phyloP scores from a whole-genome alignment of 106 monocot genomes.

The Apostasia shenzhenica region DNA sequence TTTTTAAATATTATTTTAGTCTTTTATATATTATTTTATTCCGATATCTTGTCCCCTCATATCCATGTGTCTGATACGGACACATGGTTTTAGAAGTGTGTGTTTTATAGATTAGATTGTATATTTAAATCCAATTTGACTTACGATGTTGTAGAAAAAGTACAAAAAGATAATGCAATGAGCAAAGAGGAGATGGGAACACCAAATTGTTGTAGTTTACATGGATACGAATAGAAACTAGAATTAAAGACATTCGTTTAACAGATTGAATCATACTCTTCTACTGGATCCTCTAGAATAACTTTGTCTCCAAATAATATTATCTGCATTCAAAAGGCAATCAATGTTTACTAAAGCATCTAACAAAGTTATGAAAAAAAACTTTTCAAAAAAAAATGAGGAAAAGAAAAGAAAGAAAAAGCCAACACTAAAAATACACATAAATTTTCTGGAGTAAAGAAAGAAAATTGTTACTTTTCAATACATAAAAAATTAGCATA shows the following conservation, averaged over 20 bases:
- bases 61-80: too few relatives aligned
- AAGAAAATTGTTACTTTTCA: neutral
- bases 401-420: neutral
- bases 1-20: too few relatives aligned
- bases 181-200: neutral
- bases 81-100: too few relatives aligned
- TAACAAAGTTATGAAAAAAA: too few relatives aligned
- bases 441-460: too few relatives aligned
- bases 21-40: too few relatives aligned
- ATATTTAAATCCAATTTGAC: too few relatives aligned
- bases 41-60: too few relatives aligned
- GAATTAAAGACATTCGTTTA: neutral
- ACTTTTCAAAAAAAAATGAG: neutral
- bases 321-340: conserved; percentile 46
- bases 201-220: neutral
- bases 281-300: conserved; percentile 89
- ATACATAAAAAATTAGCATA: neutral
- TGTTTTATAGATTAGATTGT: too few relatives aligned
- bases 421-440: neutral
- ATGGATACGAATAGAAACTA: neutral
- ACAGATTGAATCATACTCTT: conserved; percentile 41
- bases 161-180: too few relatives aligned
- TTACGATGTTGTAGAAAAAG: too few relatives aligned
- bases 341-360: neutral
- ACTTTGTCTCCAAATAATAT: conserved; percentile 79